Conservation (phyloP, 2,329 filamentous ascomycete species). For the Coniochaeta ligniaria region DNA sequence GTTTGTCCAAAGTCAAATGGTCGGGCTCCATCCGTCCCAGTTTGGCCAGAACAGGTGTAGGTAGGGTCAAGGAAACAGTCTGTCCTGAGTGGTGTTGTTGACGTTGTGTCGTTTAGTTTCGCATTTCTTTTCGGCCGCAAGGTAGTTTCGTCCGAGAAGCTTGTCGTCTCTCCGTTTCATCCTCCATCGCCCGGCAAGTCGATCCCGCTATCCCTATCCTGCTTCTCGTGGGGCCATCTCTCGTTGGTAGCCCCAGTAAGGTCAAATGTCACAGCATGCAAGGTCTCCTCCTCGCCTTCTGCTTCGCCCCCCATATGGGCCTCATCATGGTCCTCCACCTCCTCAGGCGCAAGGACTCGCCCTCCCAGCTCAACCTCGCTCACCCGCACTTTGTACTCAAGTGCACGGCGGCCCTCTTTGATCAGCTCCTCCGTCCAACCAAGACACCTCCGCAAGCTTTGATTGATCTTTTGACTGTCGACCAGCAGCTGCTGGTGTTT, state of each 20-base stretch:
- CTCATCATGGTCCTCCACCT: conserved; percentile 25
- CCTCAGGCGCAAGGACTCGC: conserved; percentile 63
- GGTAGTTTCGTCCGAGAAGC: neutral
- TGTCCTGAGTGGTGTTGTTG: conserved; percentile 2
- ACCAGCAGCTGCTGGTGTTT: conserved; percentile 85
- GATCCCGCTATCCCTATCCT: conserved; percentile 47
- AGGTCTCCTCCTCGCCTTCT: conserved; percentile 20
- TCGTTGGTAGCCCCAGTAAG: conserved; percentile 19
- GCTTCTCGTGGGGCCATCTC: conserved; percentile 24
- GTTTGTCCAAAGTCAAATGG: neutral
- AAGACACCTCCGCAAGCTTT: conserved; percentile 83
- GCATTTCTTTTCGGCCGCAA: neutral
- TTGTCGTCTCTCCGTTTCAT: conserved; percentile 11
- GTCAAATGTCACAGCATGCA: conserved; percentile 7
- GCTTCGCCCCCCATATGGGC: conserved; percentile 18
- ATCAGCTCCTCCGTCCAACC: conserved; percentile 88
- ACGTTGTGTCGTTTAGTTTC: conserved; percentile 1
- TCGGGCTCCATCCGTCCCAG: neutral
- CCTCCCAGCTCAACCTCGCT: conserved; percentile 79
- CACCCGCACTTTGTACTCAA: conserved; percentile 72
- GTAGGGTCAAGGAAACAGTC: neutral
- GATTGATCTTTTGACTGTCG: conserved; percentile 92
- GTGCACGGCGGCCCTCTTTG: conserved; percentile 76
- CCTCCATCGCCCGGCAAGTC: conserved; percentile 34
- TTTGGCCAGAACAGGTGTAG: neutral